Base-by-base conservation (phyloP, 2,329 filamentous ascomycete species). In the Ciborinia camelliae region DNA sequence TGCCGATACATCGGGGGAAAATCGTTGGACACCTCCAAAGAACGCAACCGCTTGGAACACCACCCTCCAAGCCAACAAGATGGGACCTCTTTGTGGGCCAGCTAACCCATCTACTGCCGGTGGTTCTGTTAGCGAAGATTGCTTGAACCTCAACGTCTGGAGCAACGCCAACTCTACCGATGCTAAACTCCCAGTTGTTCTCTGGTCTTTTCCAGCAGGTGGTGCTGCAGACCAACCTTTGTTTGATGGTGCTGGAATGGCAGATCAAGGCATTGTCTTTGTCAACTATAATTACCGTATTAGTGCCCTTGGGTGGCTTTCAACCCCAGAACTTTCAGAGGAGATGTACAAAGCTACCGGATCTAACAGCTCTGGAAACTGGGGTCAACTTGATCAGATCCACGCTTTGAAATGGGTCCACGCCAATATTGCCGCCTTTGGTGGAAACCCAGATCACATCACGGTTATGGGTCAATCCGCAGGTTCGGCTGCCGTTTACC, bases 251-350 rank as follows among this genome's bases (percentile, higher is more conserved):
- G 67, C 63, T 3, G 69, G 68, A 12, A 69, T 70, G 68, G 69
- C 69, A 1, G 45, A 62, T 37, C 61, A 68, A 45, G 69, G 67
- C 14, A 62, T 86, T 57, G 75, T 87, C 14, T 79, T 84, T 59
- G 83, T 86, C 58, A 82, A 82, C 70, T 85, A 86, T 72, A 85
- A 86, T 74, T 87, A 87, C 71, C 81, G 86, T 4, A 81, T 88
- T 4, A 85, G 85, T 0, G 76, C 83, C 0, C 82, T 83, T 67
- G 86, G 86, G 0, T 90, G 88, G 69, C 78, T 90, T 1, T 81
- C 84, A 0, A 81, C 59, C 18, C 66, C 68, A 1, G 66, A 72
- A 61, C 58, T 73, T 23, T 66, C 58, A 12, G 63, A 64, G 23
- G 70, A 72, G 54, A 62, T 68, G 32, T 43, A 55, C 5, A 41